Evolutionary conservation across 176 grass and related monocot species (phyloP).

Genomic region (Triticum monococcum): DNA sequence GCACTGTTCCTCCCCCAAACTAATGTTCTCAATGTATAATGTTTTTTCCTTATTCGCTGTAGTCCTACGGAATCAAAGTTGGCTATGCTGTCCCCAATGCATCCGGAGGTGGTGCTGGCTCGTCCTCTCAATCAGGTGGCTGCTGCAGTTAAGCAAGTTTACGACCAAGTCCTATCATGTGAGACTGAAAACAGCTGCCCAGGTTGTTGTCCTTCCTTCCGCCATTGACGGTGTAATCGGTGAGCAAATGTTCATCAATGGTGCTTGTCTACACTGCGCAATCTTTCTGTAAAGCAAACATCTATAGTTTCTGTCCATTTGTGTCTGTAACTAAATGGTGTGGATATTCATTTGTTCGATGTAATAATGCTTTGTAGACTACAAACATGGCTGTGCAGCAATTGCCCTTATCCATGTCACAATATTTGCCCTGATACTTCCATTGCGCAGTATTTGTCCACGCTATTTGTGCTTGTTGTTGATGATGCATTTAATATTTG

Average conservation of each 20-base stretch:
- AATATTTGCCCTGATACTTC: neutral
- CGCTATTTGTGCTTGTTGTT: no score
- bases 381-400: neutral
- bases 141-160: constrained; percentile 52
- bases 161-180: neutral
- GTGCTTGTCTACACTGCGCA: constrained; percentile 20
- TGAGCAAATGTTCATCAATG: constrained; percentile 27
- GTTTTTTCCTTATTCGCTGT: constrained; percentile 7
- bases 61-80: constrained; percentile 80
- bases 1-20: neutral
- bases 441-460: no score
- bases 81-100: constrained; percentile 55
- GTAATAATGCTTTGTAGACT: constrained; percentile 20
- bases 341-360: constrained; percentile 42
- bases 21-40: neutral
- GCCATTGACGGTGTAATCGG: neutral
- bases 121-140: constrained; percentile 53
- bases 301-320: constrained; percentile 10
- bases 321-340: constrained; percentile 26
- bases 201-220: constrained; percentile 24
- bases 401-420: neutral
- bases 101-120: constrained; percentile 56
- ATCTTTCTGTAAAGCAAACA: constrained; percentile 36
- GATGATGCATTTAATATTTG: no score
- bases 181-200: constrained; percentile 13